Conservation (phyloP, 1,139 yeast genomes). For the Saccharomyces hybrid region DNA sequence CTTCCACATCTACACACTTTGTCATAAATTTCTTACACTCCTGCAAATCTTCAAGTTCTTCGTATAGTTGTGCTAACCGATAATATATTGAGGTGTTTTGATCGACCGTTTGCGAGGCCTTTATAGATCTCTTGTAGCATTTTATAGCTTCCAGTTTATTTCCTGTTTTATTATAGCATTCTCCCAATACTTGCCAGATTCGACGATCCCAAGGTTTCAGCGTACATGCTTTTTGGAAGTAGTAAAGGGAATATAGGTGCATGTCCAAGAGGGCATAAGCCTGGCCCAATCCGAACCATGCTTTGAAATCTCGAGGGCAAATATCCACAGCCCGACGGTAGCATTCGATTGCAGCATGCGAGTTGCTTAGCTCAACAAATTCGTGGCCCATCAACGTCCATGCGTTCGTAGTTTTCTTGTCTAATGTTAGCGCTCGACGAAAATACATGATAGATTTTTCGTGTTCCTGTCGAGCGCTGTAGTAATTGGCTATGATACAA, state of each 20-base stretch:
- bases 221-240: conserved; percentile 85
- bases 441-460: conserved; percentile 92
- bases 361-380: conserved; percentile 89
- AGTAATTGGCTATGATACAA: conserved; percentile 88
- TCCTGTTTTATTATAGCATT: conserved; percentile 76
- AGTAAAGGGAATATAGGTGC: conserved; percentile 87
- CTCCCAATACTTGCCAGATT: conserved; percentile 96
- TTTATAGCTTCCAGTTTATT: conserved; percentile 43
- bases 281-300: conserved; percentile 98
- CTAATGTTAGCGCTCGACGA: conserved; percentile 76
- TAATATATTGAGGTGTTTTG: conserved; percentile 50
- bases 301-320: conserved; percentile 82
- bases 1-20: conserved; percentile 57
- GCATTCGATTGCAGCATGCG: conserved; percentile 96
- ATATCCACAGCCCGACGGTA: conserved; percentile 88
- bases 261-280: conserved; percentile 95
- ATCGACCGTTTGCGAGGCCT: conserved; percentile 33
- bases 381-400: conserved; percentile 99
- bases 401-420: conserved; percentile 77
- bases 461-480: conserved; percentile 86
- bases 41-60: conserved; percentile 43
- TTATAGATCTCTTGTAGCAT: conserved; percentile 45
- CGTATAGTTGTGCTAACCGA: conserved; percentile 63
- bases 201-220: conserved; percentile 84
- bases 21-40: conserved; percentile 64